Conservation (phyloP, 1,139 yeast species). For the Debaryomyces psychrophilus region DNA sequence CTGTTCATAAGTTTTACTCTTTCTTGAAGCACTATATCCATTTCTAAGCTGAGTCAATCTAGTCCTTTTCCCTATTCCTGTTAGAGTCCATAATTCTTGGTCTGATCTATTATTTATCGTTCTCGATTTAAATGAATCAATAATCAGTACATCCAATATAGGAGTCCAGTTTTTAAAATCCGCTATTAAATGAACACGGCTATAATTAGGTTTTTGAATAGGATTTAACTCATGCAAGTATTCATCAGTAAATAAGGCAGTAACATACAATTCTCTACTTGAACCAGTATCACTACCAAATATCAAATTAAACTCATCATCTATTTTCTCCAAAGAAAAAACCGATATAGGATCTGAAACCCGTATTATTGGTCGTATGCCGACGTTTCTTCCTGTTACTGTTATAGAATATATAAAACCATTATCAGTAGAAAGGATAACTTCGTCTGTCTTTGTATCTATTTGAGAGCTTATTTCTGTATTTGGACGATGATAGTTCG, state of each 20-base stretch:
- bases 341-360: slow-evolving; percentile 38
- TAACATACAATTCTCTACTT: slow-evolving; percentile 32
- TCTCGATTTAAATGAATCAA: slow-evolving; percentile 30
- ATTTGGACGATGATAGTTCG: slow-evolving; percentile 35
- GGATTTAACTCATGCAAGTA: slow-evolving; percentile 17
- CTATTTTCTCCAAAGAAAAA: slow-evolving; percentile 31
- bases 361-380: slow-evolving; percentile 26
- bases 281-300: slow-evolving; percentile 41
- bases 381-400: slow-evolving; percentile 16
- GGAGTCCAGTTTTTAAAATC: slow-evolving; percentile 56
- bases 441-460: slow-evolving; percentile 30
- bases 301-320: slow-evolving; percentile 26
- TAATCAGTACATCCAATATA: slow-evolving; percentile 41
- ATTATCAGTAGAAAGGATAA: slow-evolving; percentile 43
- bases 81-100: slow-evolving; percentile 51
- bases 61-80: slow-evolving; percentile 45
- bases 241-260: slow-evolving; percentile 17
- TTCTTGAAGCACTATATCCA: slow-evolving; percentile 40
- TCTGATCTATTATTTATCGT: slow-evolving; percentile 22
- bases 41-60: slow-evolving; percentile 41
- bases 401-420: slow-evolving; percentile 43
- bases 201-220: slow-evolving; percentile 16
- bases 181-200: slow-evolving; percentile 17
- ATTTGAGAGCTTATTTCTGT: slow-evolving; percentile 17
- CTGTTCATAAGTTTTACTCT: slow-evolving; percentile 31